Conservation (phyloP, 768 basidiomycete species). For the Tylopilus sp. region DNA sequence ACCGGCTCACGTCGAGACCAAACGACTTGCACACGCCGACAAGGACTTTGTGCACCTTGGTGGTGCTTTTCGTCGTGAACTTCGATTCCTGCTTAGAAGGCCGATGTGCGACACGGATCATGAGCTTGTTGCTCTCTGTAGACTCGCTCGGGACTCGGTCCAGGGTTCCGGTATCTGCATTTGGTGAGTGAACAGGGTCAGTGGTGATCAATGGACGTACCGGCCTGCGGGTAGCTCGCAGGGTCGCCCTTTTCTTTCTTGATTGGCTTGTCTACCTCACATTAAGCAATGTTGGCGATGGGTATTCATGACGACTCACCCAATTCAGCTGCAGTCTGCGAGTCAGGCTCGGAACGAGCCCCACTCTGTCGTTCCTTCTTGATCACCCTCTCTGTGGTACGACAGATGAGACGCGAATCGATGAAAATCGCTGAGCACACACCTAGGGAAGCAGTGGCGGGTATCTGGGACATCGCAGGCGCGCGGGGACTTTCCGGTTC, state of each 20-base stretch:
- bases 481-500: conserved; percentile 1
- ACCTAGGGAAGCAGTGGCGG: conserved; percentile 5
- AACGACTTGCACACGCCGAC: conserved; percentile 30
- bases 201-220: conserved; percentile 8
- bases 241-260: conserved; percentile 17
- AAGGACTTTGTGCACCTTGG: conserved; percentile 29
- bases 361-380: conserved; percentile 1
- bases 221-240: not conserved
- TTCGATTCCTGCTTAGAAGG: conserved; percentile 30
- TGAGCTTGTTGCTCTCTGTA: conserved; percentile 13
- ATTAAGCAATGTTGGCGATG: not conserved
- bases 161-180: not conserved
- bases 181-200: conserved; percentile 1
- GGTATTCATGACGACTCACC: conserved; percentile 4
- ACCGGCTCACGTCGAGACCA: conserved; percentile 20
- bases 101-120: conserved; percentile 32
- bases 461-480: not conserved
- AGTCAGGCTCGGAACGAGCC: not conserved
- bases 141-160: conserved; percentile 4
- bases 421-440: not conserved
- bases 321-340: not conserved
- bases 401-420: not conserved
- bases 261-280: conserved; percentile 9
- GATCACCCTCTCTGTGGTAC: conserved; percentile 1
- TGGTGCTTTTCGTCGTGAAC: conserved; percentile 29